These are phyloP conservation scores for Limnanthes douglasii DNA, from an alignment of 345 rosid genomes.

Conservation along the genomic window DNA sequence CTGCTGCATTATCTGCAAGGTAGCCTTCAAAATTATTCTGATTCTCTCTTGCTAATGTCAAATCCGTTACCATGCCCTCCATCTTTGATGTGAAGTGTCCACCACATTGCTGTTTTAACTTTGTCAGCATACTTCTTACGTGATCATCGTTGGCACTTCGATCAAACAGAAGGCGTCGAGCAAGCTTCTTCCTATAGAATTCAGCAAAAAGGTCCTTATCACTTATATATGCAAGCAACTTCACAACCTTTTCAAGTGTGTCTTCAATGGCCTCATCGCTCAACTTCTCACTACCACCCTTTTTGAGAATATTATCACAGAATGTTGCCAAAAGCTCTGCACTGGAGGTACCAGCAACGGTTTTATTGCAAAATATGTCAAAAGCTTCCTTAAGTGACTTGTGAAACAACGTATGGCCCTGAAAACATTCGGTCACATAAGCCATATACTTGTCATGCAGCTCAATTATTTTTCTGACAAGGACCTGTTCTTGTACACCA, in stretches of 20 bases:
- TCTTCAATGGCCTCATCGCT: slow-evolving; percentile 27
- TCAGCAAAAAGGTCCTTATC: slow-evolving; percentile 87
- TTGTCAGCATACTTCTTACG: slow-evolving; percentile 64
- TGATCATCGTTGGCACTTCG: slow-evolving; percentile 61
- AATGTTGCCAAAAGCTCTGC: slow-evolving; percentile 24
- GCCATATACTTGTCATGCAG: slow-evolving; percentile 77
- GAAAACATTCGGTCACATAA: slow-evolving; percentile 61
- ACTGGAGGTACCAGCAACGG: slow-evolving; percentile 24
- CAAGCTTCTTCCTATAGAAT: slow-evolving; percentile 69
- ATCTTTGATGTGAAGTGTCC: slow-evolving; percentile 52
- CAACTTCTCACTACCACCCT: slow-evolving; percentile 24
- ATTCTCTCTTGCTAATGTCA: slow-evolving; percentile 77
- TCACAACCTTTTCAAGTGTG: slow-evolving; percentile 41
- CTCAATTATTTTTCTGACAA: slow-evolving; percentile 66
- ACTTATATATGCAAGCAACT: slow-evolving; percentile 68
- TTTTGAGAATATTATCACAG: slow-evolving; percentile 25
- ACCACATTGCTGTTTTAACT: slow-evolving; percentile 55
- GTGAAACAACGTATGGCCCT: slow-evolving; percentile 68
- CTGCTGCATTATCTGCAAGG: slow-evolving; percentile 32
- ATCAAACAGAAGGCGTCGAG: slow-evolving; percentile 56
- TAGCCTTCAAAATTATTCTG: slow-evolving; percentile 61
- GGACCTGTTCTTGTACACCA: slow-evolving; percentile 74
- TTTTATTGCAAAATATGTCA: slow-evolving; percentile 26
- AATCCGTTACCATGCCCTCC: slow-evolving; percentile 88
- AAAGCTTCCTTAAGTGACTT: slow-evolving; percentile 38